Percentiles rank a stretch among this genome's conserved stretches.
These are phyloP conservation scores for Sarcocystis neurona DNA, from an alignment of 169 alveolate species.

Conservation along the genomic window DNA sequence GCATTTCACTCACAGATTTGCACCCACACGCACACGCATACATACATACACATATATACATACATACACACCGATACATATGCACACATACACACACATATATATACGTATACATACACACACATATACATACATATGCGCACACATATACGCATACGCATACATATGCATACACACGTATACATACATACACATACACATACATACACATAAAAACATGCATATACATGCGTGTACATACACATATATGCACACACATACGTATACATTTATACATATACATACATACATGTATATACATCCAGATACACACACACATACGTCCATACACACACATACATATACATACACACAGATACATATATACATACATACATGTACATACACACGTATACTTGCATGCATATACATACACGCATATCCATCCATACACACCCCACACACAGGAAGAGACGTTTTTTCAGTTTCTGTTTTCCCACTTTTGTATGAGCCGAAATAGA, in stretches of 20 bases:
- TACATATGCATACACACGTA: not conserved
- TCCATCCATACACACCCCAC: too few species aligned
- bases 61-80: not conserved
- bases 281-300: not conserved
- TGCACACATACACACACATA: not conserved
- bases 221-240: not conserved
- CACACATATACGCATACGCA: not conserved
- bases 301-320: slow-evolving; percentile 17
- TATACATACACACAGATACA: too few species aligned
- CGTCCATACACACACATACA: not conserved
- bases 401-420: too few species aligned
- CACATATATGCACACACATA: not conserved
- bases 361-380: too few species aligned
- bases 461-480: too few species aligned
- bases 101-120: not conserved
- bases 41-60: too few species aligned
- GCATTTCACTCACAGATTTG: too few species aligned
- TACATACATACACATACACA: not conserved
- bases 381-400: too few species aligned
- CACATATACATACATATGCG: not conserved
- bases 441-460: too few species aligned
- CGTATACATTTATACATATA: not conserved
- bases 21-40: too few species aligned
- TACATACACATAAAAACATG: not conserved
- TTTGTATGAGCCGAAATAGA: too few species aligned